Evolutionary conservation across 441 rosid genomes (phyloP).

Genomic region (Erodium texanum): DNA sequence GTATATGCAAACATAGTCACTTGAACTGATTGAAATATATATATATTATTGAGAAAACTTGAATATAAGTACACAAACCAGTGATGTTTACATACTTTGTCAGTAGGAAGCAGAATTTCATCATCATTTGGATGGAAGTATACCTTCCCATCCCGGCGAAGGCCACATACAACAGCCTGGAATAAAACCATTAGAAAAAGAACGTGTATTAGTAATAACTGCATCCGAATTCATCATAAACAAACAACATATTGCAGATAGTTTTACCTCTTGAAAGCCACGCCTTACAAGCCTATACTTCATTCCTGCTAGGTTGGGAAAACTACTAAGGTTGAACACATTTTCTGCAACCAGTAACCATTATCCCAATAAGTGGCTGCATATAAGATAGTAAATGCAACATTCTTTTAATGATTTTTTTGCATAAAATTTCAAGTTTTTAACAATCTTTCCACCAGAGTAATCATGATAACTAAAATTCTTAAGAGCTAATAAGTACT

Average conservation of each 20-base stretch:
- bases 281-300: slow-evolving; percentile 58
- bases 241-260: background rate
- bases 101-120: slow-evolving; percentile 58
- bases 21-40: background rate
- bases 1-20: background rate
- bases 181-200: slow-evolving; percentile 20
- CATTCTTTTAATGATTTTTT: too few relatives aligned
- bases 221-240: slow-evolving; percentile 9
- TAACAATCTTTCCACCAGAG: too few relatives aligned
- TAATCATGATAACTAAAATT: too few relatives aligned
- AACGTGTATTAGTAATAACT: slow-evolving; percentile 14
- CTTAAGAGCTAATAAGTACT: slow-evolving; percentile 30
- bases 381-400: background rate
- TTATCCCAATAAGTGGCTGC: slow-evolving; percentile 23
- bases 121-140: slow-evolving; percentile 81
- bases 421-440: too few relatives aligned
- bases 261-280: slow-evolving; percentile 67
- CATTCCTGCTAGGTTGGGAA: slow-evolving; percentile 57
- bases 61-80: slow-evolving; percentile 15
- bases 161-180: slow-evolving; percentile 93
- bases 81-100: slow-evolving; percentile 46
- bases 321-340: slow-evolving; percentile 75
- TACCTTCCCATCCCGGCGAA: slow-evolving; percentile 61
- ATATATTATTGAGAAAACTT: background rate
- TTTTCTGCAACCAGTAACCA: slow-evolving; percentile 65